Evolutionary conservation across 1,284 basidiomycete species (phyloP), one percentile per base, ranked within the genome.

Genomic region (Erythrobasidium hasegawianum): DNA sequence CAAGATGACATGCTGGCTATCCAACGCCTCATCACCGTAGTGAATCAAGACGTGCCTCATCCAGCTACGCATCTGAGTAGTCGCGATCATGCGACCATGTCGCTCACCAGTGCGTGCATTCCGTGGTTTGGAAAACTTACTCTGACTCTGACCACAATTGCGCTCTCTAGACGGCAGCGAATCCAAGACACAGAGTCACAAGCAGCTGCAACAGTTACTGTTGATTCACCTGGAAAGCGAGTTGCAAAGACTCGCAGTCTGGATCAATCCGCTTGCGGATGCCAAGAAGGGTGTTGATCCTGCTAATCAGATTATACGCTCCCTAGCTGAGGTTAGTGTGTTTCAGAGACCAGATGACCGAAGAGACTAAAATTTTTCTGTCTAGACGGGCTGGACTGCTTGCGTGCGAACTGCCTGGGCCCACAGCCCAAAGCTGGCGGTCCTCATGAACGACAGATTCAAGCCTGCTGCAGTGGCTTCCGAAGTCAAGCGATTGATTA

Each of bases 201-300:
- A 45, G 29, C 33, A 82, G 58, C 79, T 87, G 4, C 87, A 87
- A 59, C 81, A 84, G 20, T 85, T 93, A 1, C 79, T 97, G 26
- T 83, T 87, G 55, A 79, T 95, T 2, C 81, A 98, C 13, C 84
- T 94, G 11, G 91, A 96, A 77, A 94, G 90, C 75, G 96, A 99
- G 76, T 85, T 95, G 49, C 85, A 83, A 73, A 83, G 92, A 13
- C 79, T 98, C 54, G 83, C 81, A 2, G 93, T 98, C 1, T 98
- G 96, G 96, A 81, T 82, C 55, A 97, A 98, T 77, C 90, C 93
- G 0, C 81, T 84, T 26, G 88, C 87, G 70, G 90, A 94, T 69
- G 73, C 81, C 1, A 85, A 83, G 71, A 84, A 87, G 69, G 88
- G 85, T 10, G 75, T 75, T 18, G 86, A 90, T 73, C 80, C 87